Evolutionary conservation across 139 green algal species (phyloP), one percentile per base, ranked within the genome.

Genomic region (Penium margaritaceum): DNA sequence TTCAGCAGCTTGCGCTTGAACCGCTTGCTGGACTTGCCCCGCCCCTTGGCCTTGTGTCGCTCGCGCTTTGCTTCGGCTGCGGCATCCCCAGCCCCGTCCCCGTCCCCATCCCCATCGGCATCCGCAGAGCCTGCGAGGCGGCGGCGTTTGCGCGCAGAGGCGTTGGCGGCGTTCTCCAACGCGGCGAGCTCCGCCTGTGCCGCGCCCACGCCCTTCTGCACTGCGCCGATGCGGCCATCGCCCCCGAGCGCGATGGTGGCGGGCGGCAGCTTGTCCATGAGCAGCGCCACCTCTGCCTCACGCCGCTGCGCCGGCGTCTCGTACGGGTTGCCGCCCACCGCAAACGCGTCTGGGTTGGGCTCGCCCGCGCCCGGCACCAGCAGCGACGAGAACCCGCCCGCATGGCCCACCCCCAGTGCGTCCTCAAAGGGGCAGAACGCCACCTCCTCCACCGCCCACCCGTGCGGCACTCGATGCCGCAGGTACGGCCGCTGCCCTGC

Each of bases 221-320:
- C 83, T 78, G 83, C 70, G 43, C 90, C 91, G 15, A 98, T 88
- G 29, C 67, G 62, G 34, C n/a, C n/a, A n/a, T 87, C 78, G 0
- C 95, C 92, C 72, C 99, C 91, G 65, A 98, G 81, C 67, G 91
- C 81, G 68, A 99, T 98, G 74, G 91, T 96, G 30, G 93, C 89
- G 0, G 94, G 91, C 77, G 92, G 90, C 78, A 98, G 85, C 87
- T 98, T 99, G 84, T 97, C 95, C 70, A 99, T 83, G 81, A 99
- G 87, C 70, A 83, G n/a, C n/a, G 83, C 79, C 35, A 99, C 90
- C 83, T 99, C 95, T 36, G 81, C 76, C 83, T 97, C 90, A 12
- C 84, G 86, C n/a, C 91, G 83, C 79, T 94, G 86, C 62, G 86
- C 86, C 36, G 37, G 74, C n/a, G 70, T 89, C 60, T 90, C 78